A percentile compares a stretch with the other conserved stretches of the same genome.
Conservation (phyloP, 441 rosid species). For the Kokia cookei region DNA sequence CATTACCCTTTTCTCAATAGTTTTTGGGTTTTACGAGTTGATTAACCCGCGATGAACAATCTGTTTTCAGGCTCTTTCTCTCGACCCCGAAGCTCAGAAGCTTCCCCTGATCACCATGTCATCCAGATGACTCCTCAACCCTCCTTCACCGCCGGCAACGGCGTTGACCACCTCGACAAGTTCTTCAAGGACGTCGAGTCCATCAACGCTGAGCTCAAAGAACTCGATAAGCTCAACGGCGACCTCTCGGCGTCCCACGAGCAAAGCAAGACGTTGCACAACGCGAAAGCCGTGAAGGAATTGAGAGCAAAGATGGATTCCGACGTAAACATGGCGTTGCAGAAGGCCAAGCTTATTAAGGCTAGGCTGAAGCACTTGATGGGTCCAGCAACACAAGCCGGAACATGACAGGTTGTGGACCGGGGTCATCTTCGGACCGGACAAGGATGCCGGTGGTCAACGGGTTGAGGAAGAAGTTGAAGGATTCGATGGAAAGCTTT, state of each 20-base stretch:
- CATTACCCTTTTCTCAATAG: background rate
- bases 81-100: slow-evolving; percentile 43
- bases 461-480: slow-evolving; percentile 80
- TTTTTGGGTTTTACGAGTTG: background rate
- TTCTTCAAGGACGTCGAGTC: slow-evolving; percentile 70
- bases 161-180: slow-evolving; percentile 54
- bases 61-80: slow-evolving; percentile 75
- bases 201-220: slow-evolving; percentile 56
- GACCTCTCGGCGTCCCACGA: slow-evolving; percentile 64
- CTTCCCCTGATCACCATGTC: slow-evolving; percentile 29
- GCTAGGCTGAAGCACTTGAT: slow-evolving; percentile 72
- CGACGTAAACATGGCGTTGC: slow-evolving; percentile 60
- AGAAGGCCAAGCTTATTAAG: slow-evolving; percentile 70
- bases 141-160: slow-evolving; percentile 27
- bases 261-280: slow-evolving; percentile 71
- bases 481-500: slow-evolving; percentile 71
- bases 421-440: slow-evolving; percentile 80
- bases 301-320: slow-evolving; percentile 66
- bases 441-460: slow-evolving; percentile 72
- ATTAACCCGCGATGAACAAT: slow-evolving; percentile 45
- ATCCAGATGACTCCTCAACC: slow-evolving; percentile 45
- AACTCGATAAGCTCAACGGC: slow-evolving; percentile 49
- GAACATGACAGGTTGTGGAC: slow-evolving; percentile 63
- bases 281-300: slow-evolving; percentile 61
- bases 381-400: slow-evolving; percentile 60